These are phyloP conservation scores for Meyerozyma guilliermondii DNA, from an alignment of 1,139 yeast genomes.

Conservation along the genomic window DNA sequence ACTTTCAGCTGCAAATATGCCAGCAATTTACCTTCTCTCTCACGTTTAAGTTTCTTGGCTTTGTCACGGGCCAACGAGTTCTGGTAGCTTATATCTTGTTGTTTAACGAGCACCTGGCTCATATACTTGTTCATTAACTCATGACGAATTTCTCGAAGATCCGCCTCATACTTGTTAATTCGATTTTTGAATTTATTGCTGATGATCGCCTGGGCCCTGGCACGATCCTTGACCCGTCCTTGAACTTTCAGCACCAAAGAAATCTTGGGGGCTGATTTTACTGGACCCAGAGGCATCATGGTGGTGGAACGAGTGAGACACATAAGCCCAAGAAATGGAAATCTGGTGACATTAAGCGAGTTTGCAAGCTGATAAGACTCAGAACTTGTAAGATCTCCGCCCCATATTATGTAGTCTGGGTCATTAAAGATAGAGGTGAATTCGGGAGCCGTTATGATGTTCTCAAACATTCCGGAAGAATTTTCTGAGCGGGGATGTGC, in stretches of 20 bases:
- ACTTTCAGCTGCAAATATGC: conserved; percentile 40
- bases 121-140: conserved; percentile 60
- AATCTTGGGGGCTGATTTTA: conserved; percentile 48
- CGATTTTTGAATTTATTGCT: conserved; percentile 36
- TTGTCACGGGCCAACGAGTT: conserved; percentile 59
- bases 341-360: conserved; percentile 64
- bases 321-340: conserved; percentile 74
- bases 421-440: conserved; percentile 44
- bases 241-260: conserved; percentile 63
- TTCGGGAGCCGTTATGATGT: conserved; percentile 48
- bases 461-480: conserved; percentile 48
- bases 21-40: conserved; percentile 12
- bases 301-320: conserved; percentile 51
- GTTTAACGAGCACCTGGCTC: conserved; percentile 57
- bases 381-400: conserved; percentile 74
- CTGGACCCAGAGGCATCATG: conserved; percentile 55
- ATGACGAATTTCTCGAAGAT: conserved; percentile 50
- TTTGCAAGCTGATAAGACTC: conserved; percentile 86
- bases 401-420: conserved; percentile 66
- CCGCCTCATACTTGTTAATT: conserved; percentile 56
- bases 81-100: conserved; percentile 78
- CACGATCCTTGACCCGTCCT: conserved; percentile 47
- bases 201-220: conserved; percentile 21
- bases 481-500: conserved; percentile 73
- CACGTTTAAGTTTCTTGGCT: conserved; percentile 22